Base-by-base conservation (phyloP, 331 rosid genomes). In the Erythrophleum ivorense region DNA sequence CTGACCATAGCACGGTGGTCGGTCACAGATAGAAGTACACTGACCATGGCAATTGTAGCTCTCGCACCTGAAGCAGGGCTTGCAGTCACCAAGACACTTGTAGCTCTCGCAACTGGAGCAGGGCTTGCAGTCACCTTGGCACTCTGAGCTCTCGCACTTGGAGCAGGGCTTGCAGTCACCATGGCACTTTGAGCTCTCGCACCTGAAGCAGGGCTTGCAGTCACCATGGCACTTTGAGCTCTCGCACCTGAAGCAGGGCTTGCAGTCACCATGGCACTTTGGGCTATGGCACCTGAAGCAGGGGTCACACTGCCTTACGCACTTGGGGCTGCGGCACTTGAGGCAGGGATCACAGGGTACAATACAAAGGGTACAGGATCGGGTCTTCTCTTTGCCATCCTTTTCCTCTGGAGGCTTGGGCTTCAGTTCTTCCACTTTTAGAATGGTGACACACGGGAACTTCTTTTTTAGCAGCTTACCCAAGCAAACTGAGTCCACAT, bases 401-500 rank as follows among this genome's bases (percentile, higher is more conserved):
- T 85, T 80, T 1, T 85, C 62, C 31, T 82, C 72, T 0, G 48
- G 65, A 2, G 65, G 45, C 6, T 75, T 74, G 0, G 18, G 73
- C 21, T 67, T 64, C 36, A 86, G 58, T 1, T 86, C 84, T 59
- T 86, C 89, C 18, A 86, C 50, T 0, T 13, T 83, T 0, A 83
- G 2, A 57, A 86, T 73, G 2, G 36, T 58, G 52, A 80, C 78
- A 15, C 18, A 0, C 2, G 69, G 9, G 66, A 86, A 86, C 73
- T 76, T 86, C 81, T 83, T 86, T 78, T 65, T 76, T 19, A 86
- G 66, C 55, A 13, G 21, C 71, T 80, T 83, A 0, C 45, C 77
- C 65, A 84, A 43, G 24, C 84, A 84, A 46, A 84, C 60, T 0
- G 66, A 34, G 74, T 87, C 83, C 3, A 84, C 68, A 6, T 83